Evolutionary conservation across 371 early-diverging fungal species (phyloP), one percentile per base, ranked within the genome.

Genomic region (Haplosporangium sp.): DNA sequence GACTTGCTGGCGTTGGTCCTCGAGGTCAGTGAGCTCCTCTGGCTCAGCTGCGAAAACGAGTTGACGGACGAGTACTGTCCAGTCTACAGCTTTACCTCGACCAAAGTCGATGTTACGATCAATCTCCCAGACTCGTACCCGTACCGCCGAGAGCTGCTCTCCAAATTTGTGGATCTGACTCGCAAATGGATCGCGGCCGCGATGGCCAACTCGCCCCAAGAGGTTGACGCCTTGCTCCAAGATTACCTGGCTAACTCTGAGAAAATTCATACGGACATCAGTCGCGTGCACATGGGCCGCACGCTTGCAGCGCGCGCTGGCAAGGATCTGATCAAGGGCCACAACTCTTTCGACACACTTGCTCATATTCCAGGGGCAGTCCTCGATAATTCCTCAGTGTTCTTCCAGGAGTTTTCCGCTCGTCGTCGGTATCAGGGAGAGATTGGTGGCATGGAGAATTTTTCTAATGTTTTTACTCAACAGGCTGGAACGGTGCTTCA

Each of bases 31-130:
- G 94, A 94, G 52, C 80, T 95, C 6, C 82, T 93, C 10, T 95
- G 94, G 94, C 81, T 88, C 63, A 87, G 92, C 60, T 95, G 95
- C 64, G 92, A 93, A 69, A 91, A 91, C 11, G 94, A 93, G 84
- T 87, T 90, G 61, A 86, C 90, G 50, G 93, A 93, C 62, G 93
- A 93, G 83, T 94, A 93, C 69, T 92, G 83, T 40, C 93, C 95
- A 2, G 83, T 82, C 1, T 95, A 91, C 79, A 86, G 86, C 54
- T 95, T 93, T 65, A 89, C 89, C 0, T 93, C 94, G 4, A 46
- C 70, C 18, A 83, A 86, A 36, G 86, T 91, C 12, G 83, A 80
- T 40, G 86, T 95, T 6, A 91, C 92, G 11, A 81, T 95, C 56
- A 88, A 92, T 73, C 56, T 95, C 38, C 92, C 94, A 5, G 95